Evolutionary conservation across 1,139 yeast species (phyloP).

Genomic region (Yamadazyma aaseri): DNA sequence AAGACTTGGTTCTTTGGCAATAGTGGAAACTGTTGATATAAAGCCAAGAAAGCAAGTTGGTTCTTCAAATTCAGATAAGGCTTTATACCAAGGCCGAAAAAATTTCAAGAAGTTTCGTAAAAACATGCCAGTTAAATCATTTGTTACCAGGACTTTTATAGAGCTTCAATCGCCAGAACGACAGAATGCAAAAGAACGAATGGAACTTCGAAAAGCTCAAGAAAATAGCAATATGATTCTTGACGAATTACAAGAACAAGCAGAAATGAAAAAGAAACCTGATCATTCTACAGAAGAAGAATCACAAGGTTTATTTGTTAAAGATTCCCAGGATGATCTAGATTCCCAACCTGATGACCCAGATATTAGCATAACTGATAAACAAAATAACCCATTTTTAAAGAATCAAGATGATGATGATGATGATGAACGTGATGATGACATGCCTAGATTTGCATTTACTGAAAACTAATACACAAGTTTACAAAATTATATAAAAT

Average conservation of each 20-base stretch:
- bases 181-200: not conserved
- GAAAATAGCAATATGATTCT: not conserved
- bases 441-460: constrained; percentile 41
- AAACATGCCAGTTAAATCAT: constrained; percentile 21
- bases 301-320: constrained; percentile 3
- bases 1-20: constrained; percentile 26
- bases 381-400: constrained; percentile 3
- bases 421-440: constrained; percentile 35
- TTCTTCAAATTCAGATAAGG: constrained; percentile 4
- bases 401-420: constrained; percentile 28
- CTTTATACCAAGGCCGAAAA: constrained; percentile 24
- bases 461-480: constrained; percentile 8
- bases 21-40: constrained; percentile 36
- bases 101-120: constrained; percentile 41
- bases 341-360: not conserved
- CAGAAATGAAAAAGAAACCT: no score
- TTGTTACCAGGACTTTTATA: constrained; percentile 26
- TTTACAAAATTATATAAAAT: no score
- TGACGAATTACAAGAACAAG: not conserved
- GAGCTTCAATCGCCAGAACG: constrained; percentile 17
- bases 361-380: not conserved
- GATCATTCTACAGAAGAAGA: not conserved
- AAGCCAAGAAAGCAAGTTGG: constrained; percentile 12
- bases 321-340: not conserved
- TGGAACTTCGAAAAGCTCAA: not conserved